These are phyloP conservation scores for Cercophora newfieldiana DNA, from an alignment of 495 filamentous ascomycete species.

Conservation along the genomic window DNA sequence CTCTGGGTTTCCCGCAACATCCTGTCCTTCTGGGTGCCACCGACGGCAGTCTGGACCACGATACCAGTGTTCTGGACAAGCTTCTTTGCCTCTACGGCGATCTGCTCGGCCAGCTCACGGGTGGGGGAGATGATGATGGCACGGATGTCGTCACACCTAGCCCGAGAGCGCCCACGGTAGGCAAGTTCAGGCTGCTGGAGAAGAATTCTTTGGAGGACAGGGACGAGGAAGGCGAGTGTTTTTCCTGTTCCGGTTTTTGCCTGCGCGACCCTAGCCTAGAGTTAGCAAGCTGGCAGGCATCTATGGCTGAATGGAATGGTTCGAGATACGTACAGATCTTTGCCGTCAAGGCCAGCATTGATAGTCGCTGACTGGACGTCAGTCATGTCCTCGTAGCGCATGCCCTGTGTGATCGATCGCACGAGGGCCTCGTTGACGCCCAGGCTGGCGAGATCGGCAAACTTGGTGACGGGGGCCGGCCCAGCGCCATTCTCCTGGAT, in stretches of 20 bases:
- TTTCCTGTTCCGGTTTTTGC: conserved; percentile 89
- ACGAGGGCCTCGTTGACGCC: conserved; percentile 67
- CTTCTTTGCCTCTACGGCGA: conserved; percentile 76
- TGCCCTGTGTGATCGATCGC: conserved; percentile 65
- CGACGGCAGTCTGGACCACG: conserved; percentile 82
- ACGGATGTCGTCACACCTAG: conserved; percentile 68
- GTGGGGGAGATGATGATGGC: conserved; percentile 93
- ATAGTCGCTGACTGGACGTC: conserved; percentile 88
- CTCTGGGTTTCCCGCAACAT: conserved; percentile 63
- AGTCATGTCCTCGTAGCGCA: conserved; percentile 85
- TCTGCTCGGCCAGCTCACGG: conserved; percentile 93
- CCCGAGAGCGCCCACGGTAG: conserved; percentile 21
- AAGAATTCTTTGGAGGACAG: conserved; percentile 71
- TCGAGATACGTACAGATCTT: conserved; percentile 68
- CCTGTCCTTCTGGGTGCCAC: conserved; percentile 72
- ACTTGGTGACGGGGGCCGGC: conserved; percentile 57
- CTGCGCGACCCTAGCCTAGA: conserved; percentile 68
- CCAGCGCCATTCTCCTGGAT: conserved; percentile 12
- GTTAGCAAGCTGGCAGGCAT: conserved; percentile 18
- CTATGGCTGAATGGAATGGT: neutral
- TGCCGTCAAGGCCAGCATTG: conserved; percentile 69
- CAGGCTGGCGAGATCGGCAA: conserved; percentile 63
- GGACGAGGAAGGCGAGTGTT: conserved; percentile 80
- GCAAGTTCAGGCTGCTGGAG: conserved; percentile 55
- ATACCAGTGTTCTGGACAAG: conserved; percentile 67